Percentiles rank a stretch among this genome's conserved stretches.
These are phyloP conservation scores for Fusarium caatingaense DNA, from an alignment of 2,329 filamentous ascomycete species.

Conservation along the genomic window DNA sequence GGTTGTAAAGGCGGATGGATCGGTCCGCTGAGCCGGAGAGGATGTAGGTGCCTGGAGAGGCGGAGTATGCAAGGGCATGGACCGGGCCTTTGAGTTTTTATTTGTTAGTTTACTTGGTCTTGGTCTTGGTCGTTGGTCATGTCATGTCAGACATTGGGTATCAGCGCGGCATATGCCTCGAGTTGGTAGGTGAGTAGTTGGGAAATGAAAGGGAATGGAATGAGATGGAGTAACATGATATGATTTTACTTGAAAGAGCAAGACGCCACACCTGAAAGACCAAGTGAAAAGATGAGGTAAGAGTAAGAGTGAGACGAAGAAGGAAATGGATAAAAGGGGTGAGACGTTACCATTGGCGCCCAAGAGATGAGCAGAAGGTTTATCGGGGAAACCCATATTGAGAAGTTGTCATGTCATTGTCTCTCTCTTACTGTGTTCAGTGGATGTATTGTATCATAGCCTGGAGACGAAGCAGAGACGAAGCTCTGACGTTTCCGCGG, in stretches of 20 bases:
- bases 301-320: background rate
- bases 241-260: background rate
- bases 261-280: slow-evolving; percentile 30
- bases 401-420: slow-evolving; percentile 31
- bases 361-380: slow-evolving; percentile 65
- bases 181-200: slow-evolving; percentile 15
- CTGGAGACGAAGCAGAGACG: slow-evolving; percentile 2
- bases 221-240: background rate
- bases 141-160: slow-evolving; percentile 8
- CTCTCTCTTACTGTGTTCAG: slow-evolving; percentile 14
- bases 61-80: slow-evolving; percentile 78
- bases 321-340: background rate
- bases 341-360: slow-evolving; percentile 66
- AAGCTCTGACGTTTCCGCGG: slow-evolving; percentile 29
- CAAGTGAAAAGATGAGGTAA: slow-evolving; percentile 8
- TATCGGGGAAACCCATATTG: slow-evolving; percentile 60
- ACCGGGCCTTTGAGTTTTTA: slow-evolving; percentile 67
- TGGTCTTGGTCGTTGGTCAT: background rate
- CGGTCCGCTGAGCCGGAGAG: slow-evolving; percentile 90
- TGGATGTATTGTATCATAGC: background rate
- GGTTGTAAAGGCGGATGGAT: slow-evolving; percentile 87
- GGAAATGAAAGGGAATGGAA: background rate
- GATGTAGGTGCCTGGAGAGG: slow-evolving; percentile 79
- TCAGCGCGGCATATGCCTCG: slow-evolving; percentile 29
- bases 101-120: slow-evolving; percentile 8